Evolutionary conservation across 768 basidiomycete species (phyloP).

Genomic region (Suillus fuscotomentosus): DNA sequence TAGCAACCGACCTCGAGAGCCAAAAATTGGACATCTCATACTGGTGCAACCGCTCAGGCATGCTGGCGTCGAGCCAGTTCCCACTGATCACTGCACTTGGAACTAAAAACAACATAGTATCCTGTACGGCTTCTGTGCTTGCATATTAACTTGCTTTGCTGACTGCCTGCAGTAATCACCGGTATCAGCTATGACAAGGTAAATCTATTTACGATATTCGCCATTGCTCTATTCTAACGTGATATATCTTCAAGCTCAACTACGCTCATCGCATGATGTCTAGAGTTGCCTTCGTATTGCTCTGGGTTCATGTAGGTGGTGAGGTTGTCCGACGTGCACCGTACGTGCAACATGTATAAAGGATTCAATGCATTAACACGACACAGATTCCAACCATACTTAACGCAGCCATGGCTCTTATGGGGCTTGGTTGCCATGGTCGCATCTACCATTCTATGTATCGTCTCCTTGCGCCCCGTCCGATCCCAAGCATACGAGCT

Average conservation of each 20-base stretch:
- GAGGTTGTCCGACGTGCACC: slow-evolving; percentile 26
- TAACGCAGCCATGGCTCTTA: slow-evolving; percentile 17
- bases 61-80: slow-evolving; percentile 46
- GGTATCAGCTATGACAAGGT: slow-evolving; percentile 50
- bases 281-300: slow-evolving; percentile 40
- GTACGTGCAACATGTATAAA: background rate
- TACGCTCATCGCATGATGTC: slow-evolving; percentile 44
- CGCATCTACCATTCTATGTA: slow-evolving; percentile 39
- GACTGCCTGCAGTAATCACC: slow-evolving; percentile 40
- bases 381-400: slow-evolving; percentile 7
- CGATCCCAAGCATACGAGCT: slow-evolving; percentile 44
- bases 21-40: slow-evolving; percentile 16
- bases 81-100: slow-evolving; percentile 58
- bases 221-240: background rate
- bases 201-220: slow-evolving; percentile 20
- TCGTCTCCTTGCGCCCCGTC: slow-evolving; percentile 47
- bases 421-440: slow-evolving; percentile 33
- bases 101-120: slow-evolving; percentile 58
- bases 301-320: slow-evolving; percentile 47
- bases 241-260: slow-evolving; percentile 24
- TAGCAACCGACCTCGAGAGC: slow-evolving; percentile 23
- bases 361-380: background rate
- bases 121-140: slow-evolving; percentile 25
- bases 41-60: slow-evolving; percentile 37
- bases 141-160: background rate